Evolutionary conservation across 2,329 filamentous ascomycete species (phyloP).

Genomic region (Cordyceps sp.): DNA sequence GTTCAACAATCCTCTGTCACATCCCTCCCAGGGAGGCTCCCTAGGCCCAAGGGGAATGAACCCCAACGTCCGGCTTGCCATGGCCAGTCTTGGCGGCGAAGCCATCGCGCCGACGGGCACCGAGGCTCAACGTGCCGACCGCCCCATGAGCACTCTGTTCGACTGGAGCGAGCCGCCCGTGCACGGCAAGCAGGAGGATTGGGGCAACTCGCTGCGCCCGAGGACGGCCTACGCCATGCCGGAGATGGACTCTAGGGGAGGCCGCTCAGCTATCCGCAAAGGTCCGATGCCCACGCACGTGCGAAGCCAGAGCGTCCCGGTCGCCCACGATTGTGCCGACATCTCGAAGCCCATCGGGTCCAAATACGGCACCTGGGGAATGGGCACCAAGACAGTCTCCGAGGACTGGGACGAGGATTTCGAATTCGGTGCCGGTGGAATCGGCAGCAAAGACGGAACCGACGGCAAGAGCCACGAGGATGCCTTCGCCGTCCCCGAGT

Average conservation of each 20-base stretch:
- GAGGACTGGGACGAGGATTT: slow-evolving; percentile 90
- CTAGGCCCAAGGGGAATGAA: slow-evolving; percentile 36
- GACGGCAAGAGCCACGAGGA: slow-evolving; percentile 16
- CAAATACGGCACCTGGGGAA: slow-evolving; percentile 71
- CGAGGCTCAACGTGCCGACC: slow-evolving; percentile 17
- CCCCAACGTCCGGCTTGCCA: slow-evolving; percentile 34
- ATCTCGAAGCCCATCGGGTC: slow-evolving; percentile 34
- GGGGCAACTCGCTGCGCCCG: slow-evolving; percentile 44
- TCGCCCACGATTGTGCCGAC: slow-evolving; percentile 46
- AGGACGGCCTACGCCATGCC: slow-evolving; percentile 66
- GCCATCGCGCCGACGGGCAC: slow-evolving; percentile 10
- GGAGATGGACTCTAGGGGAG: slow-evolving; percentile 51
- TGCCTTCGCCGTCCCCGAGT: slow-evolving; percentile 42
- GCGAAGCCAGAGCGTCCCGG: slow-evolving; percentile 66
- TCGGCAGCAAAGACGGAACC: slow-evolving; percentile 23
- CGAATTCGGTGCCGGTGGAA: slow-evolving; percentile 45
- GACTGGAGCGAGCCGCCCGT: slow-evolving; percentile 58
- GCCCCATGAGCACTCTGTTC: slow-evolving; percentile 53
- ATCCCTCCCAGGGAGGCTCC: slow-evolving; percentile 32
- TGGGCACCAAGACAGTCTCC: slow-evolving; percentile 62
- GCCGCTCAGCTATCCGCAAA: slow-evolving; percentile 49
- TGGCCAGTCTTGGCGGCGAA: slow-evolving; percentile 34
- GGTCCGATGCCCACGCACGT: slow-evolving; percentile 54
- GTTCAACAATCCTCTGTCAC: slow-evolving; percentile 40
- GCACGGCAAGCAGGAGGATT: slow-evolving; percentile 42